Conservation (phyloP, 441 rosid species). For the Brassica hybrid region DNA sequence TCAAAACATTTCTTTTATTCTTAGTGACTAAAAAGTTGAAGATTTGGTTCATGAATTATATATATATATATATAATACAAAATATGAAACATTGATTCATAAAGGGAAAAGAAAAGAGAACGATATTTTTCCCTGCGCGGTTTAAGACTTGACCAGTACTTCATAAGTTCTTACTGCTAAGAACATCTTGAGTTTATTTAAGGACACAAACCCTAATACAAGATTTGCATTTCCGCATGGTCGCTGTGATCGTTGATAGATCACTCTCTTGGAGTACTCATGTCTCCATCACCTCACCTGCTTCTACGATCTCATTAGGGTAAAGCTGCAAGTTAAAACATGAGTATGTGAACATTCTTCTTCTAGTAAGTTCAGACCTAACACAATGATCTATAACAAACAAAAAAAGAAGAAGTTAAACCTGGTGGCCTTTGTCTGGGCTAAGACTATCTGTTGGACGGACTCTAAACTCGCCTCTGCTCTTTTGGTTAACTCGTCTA, state of each 20-base stretch:
- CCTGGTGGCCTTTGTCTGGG: slow-evolving; percentile 52
- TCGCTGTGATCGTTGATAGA: background rate
- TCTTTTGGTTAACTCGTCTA: slow-evolving; percentile 75
- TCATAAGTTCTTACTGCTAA: background rate
- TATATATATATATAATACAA: too few species aligned
- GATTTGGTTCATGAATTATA: too few species aligned
- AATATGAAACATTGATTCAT: too few species aligned
- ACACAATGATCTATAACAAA: background rate
- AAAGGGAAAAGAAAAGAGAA: background rate
- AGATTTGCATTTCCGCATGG: background rate
- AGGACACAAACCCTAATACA: background rate
- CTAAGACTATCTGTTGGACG: slow-evolving; percentile 51
- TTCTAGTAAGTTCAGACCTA: background rate
- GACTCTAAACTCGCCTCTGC: slow-evolving; percentile 68
- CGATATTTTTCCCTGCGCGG: background rate
- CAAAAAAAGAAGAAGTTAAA: background rate
- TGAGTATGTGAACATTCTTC: background rate
- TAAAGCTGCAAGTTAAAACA: slow-evolving; percentile 23
- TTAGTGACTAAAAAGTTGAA: too few species aligned
- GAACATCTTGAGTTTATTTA: background rate
- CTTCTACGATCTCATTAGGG: slow-evolving; percentile 42
- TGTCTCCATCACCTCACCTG: slow-evolving; percentile 3
- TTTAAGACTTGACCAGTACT: background rate
- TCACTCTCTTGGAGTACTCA: background rate
- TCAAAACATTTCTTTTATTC: too few species aligned